phyloP scores from a whole-genome alignment of 169 alveolate genomes.

The Plasmodium coatneyi region DNA sequence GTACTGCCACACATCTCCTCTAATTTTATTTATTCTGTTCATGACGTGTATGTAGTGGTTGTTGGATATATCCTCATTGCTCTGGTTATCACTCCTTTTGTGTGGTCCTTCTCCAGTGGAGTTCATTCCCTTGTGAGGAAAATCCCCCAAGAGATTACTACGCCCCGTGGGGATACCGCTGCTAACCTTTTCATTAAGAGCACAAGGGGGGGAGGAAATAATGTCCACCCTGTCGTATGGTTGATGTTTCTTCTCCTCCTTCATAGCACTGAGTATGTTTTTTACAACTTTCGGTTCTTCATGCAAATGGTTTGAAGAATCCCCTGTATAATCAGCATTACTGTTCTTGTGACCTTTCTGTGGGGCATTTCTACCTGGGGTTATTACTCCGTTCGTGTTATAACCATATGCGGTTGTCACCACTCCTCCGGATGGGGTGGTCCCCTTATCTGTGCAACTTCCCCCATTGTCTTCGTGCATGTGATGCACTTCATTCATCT shows the following conservation, averaged over 20 bases:
- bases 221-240: background rate
- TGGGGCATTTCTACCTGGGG: background rate
- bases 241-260: background rate
- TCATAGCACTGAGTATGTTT: background rate
- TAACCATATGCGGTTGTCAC: background rate
- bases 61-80: background rate
- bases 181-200: background rate
- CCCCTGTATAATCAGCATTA: background rate
- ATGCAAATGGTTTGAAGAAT: background rate
- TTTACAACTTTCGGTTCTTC: background rate
- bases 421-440: background rate
- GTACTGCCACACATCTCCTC: conserved; percentile 82
- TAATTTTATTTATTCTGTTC: conserved; percentile 41
- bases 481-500: background rate
- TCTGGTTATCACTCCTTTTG: background rate
- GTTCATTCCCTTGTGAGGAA: background rate
- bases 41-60: background rate
- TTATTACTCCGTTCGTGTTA: background rate
- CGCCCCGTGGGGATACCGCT: background rate
- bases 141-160: background rate
- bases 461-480: background rate
- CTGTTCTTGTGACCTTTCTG: background rate
- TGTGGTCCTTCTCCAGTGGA: background rate
- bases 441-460: background rate
- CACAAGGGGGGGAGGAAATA: background rate